phyloP scores from a whole-genome alignment of 1,284 basidiomycete genomes.

The Pseudozyma sp. region DNA sequence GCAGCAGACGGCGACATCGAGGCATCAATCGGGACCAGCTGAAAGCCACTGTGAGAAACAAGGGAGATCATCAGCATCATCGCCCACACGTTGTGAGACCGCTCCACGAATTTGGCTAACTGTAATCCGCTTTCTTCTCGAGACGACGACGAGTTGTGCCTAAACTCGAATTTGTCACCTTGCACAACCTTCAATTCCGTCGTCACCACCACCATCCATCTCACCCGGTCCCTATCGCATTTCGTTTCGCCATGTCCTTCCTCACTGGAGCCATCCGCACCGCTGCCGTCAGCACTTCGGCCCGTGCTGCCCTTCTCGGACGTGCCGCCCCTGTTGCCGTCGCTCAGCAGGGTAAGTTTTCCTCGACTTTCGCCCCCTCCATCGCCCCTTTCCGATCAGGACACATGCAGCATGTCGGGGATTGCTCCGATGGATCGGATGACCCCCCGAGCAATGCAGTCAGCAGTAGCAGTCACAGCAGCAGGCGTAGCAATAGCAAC shows the following conservation, averaged over 20 bases:
- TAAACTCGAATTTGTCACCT: conserved; percentile 7
- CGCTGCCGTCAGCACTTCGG: conserved; percentile 59
- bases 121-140: conserved; percentile 16
- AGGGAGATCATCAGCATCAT: conserved; percentile 3
- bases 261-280: conserved; percentile 61
- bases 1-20: conserved; percentile 27
- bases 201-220: conserved; percentile 9
- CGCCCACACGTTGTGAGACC: conserved; percentile 9
- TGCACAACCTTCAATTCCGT: not conserved
- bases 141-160: not conserved
- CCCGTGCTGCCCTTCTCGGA: conserved; percentile 49
- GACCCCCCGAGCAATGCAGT: not conserved
- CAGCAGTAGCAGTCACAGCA: conserved; percentile 5
- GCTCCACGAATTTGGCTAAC: conserved; percentile 10
- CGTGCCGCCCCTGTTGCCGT: conserved; percentile 43
- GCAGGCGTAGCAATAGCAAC: conserved; percentile 3
- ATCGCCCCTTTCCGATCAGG: conserved; percentile 9
- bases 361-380: not conserved
- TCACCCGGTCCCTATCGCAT: conserved; percentile 1
- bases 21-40: conserved; percentile 7
- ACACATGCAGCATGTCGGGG: not conserved
- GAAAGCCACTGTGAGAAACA: not conserved
- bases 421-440: not conserved
- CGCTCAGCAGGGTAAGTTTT: conserved; percentile 48
- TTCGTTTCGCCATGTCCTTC: conserved; percentile 53